A percentile compares a stretch with the other conserved stretches of the same genome.
Evolutionary conservation across 805 yeast genomes (phyloP).

Genomic region (Metschnikowia vanudenii): DNA sequence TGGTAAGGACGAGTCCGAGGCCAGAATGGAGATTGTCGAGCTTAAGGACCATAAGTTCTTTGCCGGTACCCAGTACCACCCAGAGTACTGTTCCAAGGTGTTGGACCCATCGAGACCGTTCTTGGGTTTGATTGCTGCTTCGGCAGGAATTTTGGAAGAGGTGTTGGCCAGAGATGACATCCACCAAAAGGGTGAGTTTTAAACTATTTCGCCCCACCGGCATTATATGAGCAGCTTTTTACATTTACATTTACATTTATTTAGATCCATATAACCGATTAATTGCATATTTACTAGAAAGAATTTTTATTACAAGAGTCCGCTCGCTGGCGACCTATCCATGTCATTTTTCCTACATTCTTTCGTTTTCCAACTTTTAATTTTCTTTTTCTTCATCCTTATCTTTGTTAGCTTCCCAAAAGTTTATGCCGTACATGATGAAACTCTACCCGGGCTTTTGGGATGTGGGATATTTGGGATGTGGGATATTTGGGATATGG

Average conservation of each 20-base stretch:
- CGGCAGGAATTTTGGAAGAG: slow-evolving; percentile 76
- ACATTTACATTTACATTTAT: not conserved
- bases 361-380: too few relatives aligned
- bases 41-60: slow-evolving; percentile 82
- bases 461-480: too few relatives aligned
- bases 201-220: not conserved
- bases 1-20: slow-evolving; percentile 87
- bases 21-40: slow-evolving; percentile 94
- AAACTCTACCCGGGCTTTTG: too few relatives aligned
- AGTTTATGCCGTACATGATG: too few relatives aligned
- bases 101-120: slow-evolving; percentile 96
- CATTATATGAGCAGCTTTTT: not conserved
- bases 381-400: too few relatives aligned
- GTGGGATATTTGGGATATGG: too few relatives aligned
- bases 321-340: too few relatives aligned
- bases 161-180: slow-evolving; percentile 50
- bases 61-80: slow-evolving; percentile 97
- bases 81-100: slow-evolving; percentile 95
- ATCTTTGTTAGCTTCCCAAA: too few relatives aligned
- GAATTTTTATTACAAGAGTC: too few relatives aligned
- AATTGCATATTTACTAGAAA: not conserved
- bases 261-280: not conserved
- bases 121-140: slow-evolving; percentile 93
- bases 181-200: slow-evolving; percentile 45
- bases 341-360: too few relatives aligned